These are phyloP conservation scores for Veloboletus limbatus DNA, from an alignment of 1,284 basidiomycete species.

Conservation along the genomic window DNA sequence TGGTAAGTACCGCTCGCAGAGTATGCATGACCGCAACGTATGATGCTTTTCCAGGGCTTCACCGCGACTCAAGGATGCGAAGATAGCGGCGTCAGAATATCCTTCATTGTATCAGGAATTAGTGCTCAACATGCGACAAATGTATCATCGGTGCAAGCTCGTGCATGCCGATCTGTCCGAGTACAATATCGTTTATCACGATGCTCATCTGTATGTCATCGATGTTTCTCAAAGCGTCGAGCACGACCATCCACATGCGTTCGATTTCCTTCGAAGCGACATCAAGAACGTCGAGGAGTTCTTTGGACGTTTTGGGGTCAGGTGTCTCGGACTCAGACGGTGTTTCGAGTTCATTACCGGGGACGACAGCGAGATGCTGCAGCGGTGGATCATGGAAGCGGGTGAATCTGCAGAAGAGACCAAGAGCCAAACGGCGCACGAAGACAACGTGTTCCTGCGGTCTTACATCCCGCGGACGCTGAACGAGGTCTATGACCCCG, in stretches of 20 bases:
- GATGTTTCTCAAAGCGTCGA: conserved; percentile 99
- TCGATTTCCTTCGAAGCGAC: conserved; percentile 94
- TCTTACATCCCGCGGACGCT: conserved; percentile 92
- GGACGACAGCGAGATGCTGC: conserved; percentile 49
- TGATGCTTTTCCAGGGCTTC: conserved; percentile 61
- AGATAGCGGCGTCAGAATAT: conserved; percentile 55
- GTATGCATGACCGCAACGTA: conserved; percentile 6
- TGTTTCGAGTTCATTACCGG: conserved; percentile 88
- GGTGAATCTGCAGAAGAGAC: conserved; percentile 21
- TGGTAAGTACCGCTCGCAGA: conserved; percentile 51
- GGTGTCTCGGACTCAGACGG: conserved; percentile 75
- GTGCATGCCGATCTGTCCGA: conserved; percentile 98
- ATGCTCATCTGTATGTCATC: conserved; percentile 86
- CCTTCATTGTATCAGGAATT: conserved; percentile 78
- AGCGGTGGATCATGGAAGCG: conserved; percentile 50
- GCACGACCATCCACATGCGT: conserved; percentile 94
- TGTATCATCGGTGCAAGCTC: conserved; percentile 90
- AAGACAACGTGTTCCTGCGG: conserved; percentile 84
- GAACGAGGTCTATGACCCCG: conserved; percentile 90
- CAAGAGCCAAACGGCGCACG: conserved; percentile 41
- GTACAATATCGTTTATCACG: conserved; percentile 94
- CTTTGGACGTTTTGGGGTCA: conserved; percentile 76
- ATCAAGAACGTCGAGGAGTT: conserved; percentile 93
- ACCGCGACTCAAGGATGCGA: conserved; percentile 87
- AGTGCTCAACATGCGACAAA: conserved; percentile 74